phyloP scores from a whole-genome alignment of 2,329 filamentous ascomycete species.

The Colletotrichum sp. region DNA sequence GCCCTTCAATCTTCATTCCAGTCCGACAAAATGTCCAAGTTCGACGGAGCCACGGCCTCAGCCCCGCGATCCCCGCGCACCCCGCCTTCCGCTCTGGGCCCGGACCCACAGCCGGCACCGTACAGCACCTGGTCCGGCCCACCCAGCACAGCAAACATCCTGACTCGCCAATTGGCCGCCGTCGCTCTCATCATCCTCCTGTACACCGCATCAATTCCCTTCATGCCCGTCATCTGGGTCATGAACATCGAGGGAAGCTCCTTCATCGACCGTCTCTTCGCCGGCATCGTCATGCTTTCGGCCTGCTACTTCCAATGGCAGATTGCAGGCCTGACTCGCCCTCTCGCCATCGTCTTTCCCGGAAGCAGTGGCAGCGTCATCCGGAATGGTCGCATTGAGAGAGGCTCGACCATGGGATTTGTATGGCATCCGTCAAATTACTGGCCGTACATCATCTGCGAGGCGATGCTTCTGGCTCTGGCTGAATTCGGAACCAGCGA shows the following conservation, averaged over 20 bases:
- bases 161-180: conserved; percentile 17
- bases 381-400: conserved; percentile 21
- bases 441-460: conserved; percentile 24
- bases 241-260: conserved; percentile 37
- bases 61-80: background rate
- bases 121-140: background rate
- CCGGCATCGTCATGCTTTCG: conserved; percentile 39
- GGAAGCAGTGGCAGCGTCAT: background rate
- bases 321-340: conserved; percentile 16
- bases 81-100: background rate
- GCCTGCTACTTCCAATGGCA: conserved; percentile 32
- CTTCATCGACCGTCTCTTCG: conserved; percentile 49
- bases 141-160: background rate
- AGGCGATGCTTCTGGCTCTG: conserved; percentile 22
- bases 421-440: conserved; percentile 25
- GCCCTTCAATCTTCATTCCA: rapidly evolving
- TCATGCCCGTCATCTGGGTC: conserved; percentile 22
- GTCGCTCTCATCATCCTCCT: conserved; percentile 23
- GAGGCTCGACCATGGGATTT: background rate
- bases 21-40: background rate
- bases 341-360: conserved; percentile 19
- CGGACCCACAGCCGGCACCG: background rate
- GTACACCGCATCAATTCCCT: conserved; percentile 25
- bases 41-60: background rate
- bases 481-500: conserved; percentile 26